Evolutionary conservation across 2,329 filamentous ascomycete genomes (phyloP).

Genomic region (Pseudogymnoascus sp.): DNA sequence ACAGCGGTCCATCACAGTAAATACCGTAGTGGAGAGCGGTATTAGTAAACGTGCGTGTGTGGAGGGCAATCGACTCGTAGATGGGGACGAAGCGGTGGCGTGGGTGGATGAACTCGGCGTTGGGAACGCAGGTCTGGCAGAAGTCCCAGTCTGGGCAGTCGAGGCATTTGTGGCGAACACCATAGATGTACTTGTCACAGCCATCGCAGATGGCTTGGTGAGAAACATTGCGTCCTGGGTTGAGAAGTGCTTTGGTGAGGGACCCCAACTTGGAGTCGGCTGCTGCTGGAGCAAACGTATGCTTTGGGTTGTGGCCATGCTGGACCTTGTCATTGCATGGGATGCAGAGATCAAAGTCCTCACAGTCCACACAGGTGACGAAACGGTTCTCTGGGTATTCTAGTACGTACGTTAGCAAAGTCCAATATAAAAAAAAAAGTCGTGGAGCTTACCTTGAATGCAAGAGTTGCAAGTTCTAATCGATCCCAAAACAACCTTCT

Average conservation of each 20-base stretch:
- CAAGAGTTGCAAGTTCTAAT: slow-evolving; percentile 55
- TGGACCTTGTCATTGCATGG: slow-evolving; percentile 64
- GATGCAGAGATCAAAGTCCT: slow-evolving; percentile 89
- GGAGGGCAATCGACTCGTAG: slow-evolving; percentile 45
- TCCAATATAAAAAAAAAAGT: slow-evolving; percentile 16
- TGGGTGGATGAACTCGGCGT: slow-evolving; percentile 61
- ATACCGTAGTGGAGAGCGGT: slow-evolving; percentile 67
- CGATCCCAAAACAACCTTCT: slow-evolving; percentile 17
- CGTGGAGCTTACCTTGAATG: slow-evolving; percentile 42
- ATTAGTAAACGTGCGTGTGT: slow-evolving; percentile 31
- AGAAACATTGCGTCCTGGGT: slow-evolving; percentile 67
- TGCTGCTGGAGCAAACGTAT: slow-evolving; percentile 65
- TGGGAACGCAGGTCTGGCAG: slow-evolving; percentile 66
- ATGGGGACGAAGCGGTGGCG: slow-evolving; percentile 83
- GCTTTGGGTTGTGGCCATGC: slow-evolving; percentile 86
- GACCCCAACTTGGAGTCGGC: slow-evolving; percentile 52
- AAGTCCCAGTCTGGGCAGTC: slow-evolving; percentile 98
- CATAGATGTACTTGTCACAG: slow-evolving; percentile 79
- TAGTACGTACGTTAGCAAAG: slow-evolving; percentile 20
- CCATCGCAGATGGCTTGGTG: slow-evolving; percentile 93
- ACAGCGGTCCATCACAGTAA: slow-evolving; percentile 90
- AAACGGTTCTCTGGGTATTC: slow-evolving; percentile 65
- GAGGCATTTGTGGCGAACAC: slow-evolving; percentile 91
- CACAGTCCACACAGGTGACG: slow-evolving; percentile 74
- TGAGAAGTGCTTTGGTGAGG: slow-evolving; percentile 58